Base-by-base conservation (phyloP, 257 asterid species). In the Forsythia suspensa region DNA sequence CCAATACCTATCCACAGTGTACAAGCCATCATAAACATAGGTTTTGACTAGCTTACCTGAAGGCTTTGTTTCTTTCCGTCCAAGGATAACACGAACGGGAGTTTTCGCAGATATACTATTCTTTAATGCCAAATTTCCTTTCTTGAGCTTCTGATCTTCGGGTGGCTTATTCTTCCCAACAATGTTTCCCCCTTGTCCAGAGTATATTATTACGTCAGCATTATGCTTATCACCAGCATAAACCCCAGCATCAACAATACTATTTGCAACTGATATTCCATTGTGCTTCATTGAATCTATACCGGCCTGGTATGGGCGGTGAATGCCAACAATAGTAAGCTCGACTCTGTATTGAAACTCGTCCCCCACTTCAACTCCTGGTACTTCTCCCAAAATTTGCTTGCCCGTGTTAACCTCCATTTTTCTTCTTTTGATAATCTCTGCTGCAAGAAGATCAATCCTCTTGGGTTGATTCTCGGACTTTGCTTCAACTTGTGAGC, bases 291-390 rank as follows among this genome's bases (percentile, higher is more conserved):
- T 59, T 66, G 76, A 86, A 79, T 95, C 97, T 74, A 95, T 95
- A 71, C 98, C 97, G 52, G 87, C 91, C 73, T 91, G 94, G 84
- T 80, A 90, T 4, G 81, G 85, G 80, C 88, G 89, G 89, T 95
- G 99, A 76, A 95, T 76, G 8, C 98, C 99, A 67, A 91, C 93
- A 76, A 93, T 76, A 21, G 93, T 88, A 74, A 95, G 96, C 85
- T 95, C 99, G 34, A 81, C 97, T 76, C 97, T 86, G 84, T 88
- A 95, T 77, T 89, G 98, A 81, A 91, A 95, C 84, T 87, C 95
- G 65, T 93, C 99, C 0, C 99, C 99, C 72, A 91, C 92, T 81
- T 90, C 94, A 75, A 95, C 92, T 65, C 98, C 98, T 8, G 95
- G 97, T 55, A 90, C 86, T 74, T 77, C 40, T 51, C 98, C 98